Conservation (phyloP, 352 stramenopile genomes). For the Globisporangium irregulare region DNA sequence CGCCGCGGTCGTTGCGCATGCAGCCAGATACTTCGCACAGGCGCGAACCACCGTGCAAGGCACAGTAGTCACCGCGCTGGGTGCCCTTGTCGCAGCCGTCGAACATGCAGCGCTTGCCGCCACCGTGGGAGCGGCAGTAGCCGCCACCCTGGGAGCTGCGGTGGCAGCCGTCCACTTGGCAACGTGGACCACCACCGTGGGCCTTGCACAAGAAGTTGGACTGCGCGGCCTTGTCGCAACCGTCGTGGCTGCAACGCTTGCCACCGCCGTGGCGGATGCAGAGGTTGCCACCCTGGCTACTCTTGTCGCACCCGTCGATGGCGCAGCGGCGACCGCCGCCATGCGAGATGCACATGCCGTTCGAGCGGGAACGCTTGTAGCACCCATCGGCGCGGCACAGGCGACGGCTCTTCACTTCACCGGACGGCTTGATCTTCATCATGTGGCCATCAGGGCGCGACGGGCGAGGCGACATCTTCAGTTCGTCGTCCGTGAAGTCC, state of each 20-base stretch:
- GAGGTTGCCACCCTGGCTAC: conserved; percentile 73
- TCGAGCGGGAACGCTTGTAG: conserved; percentile 86
- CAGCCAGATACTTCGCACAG: conserved; percentile 78
- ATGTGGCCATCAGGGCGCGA: conserved; percentile 24
- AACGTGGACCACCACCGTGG: conserved; percentile 82
- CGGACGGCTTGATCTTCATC: conserved; percentile 23
- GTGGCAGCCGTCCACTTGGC: conserved; percentile 61
- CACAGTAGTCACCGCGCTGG: conserved; percentile 85
- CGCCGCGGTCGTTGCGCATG: conserved; percentile 83
- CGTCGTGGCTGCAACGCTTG: conserved; percentile 73
- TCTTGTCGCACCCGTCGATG: conserved; percentile 79
- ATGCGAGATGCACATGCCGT: conserved; percentile 85
- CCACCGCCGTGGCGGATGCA: conserved; percentile 86
- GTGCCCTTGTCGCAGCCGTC: conserved; percentile 85
- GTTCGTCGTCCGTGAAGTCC: conserved; percentile 68
- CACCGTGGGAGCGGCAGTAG: conserved; percentile 82
- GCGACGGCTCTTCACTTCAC: conserved; percentile 57
- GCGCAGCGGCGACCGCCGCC: conserved; percentile 75
- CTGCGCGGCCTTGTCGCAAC: conserved; percentile 79
- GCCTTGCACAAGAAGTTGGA: conserved; percentile 85
- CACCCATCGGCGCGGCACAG: conserved; percentile 75
- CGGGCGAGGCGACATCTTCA: conserved; percentile 50
- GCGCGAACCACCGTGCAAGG: conserved; percentile 79
- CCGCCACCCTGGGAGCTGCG: conserved; percentile 76
- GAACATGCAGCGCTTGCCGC: conserved; percentile 84